phyloP scores from a whole-genome alignment of 306 rosid genomes.

The Abrus precatorius region DNA sequence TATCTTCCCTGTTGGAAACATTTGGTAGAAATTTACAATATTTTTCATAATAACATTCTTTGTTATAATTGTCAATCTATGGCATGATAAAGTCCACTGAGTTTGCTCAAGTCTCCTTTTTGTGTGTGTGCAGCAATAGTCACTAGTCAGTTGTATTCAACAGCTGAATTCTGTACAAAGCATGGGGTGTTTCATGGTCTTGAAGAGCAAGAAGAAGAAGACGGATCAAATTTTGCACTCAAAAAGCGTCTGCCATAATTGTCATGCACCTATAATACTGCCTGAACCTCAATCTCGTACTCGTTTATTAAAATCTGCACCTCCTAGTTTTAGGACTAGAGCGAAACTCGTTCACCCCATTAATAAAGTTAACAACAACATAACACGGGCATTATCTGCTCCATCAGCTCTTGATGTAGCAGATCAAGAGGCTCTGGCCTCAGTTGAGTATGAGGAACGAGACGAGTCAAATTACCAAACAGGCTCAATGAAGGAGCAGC shows the following conservation, averaged over 20 bases:
- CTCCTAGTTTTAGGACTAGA: constrained; percentile 77
- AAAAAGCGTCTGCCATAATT: constrained; percentile 47
- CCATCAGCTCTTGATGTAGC: constrained; percentile 80
- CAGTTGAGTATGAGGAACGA: constrained; percentile 62
- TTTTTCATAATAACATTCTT: not conserved
- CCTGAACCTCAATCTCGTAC: constrained; percentile 71
- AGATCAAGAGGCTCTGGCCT: constrained; percentile 62
- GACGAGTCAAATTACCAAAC: constrained; percentile 58
- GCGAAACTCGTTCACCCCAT: constrained; percentile 66
- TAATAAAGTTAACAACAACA: constrained; percentile 50
- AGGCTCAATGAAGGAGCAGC: constrained; percentile 56
- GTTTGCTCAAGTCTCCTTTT: constrained; percentile 38
- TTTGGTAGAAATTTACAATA: not conserved
- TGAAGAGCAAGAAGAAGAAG: constrained; percentile 76
- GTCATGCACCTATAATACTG: constrained; percentile 55
- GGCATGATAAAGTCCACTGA: not conserved
- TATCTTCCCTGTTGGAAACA: constrained; percentile 16
- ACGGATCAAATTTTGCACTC: constrained; percentile 48
- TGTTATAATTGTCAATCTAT: not conserved
- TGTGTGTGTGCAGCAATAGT: constrained; percentile 51
- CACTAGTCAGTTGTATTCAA: constrained; percentile 37
- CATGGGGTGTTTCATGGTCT: constrained; percentile 84
- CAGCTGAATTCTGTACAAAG: constrained; percentile 37
- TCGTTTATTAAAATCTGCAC: constrained; percentile 66
- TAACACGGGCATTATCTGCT: constrained; percentile 76